phyloP scores from a whole-genome alignment of 73 alveolate genomes.

The Diophrys sp. region DNA sequence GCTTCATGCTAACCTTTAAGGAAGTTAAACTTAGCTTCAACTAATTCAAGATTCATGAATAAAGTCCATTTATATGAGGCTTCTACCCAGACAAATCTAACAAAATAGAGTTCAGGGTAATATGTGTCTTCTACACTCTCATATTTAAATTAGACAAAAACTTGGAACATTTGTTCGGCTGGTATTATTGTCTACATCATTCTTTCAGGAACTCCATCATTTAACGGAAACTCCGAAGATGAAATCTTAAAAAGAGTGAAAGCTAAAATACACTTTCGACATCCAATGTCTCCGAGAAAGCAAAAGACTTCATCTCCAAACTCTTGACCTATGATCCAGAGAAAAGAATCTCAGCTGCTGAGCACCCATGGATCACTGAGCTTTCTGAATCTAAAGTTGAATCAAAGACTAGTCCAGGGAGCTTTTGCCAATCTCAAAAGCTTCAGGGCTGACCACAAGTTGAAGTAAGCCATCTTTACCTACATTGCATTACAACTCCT shows the following conservation, averaged over 20 bases:
- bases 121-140: too few species aligned
- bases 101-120: too few species aligned
- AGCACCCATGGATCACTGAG: conserved; percentile 47
- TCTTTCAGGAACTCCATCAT: conserved; percentile 21
- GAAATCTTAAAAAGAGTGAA: conserved; percentile 25
- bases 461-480: conserved; percentile 83
- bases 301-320: conserved; percentile 40
- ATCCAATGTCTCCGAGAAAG: conserved; percentile 52
- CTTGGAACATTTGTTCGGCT: conserved; percentile 17
- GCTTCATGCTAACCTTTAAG: too few species aligned
- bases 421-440: conserved; percentile 71
- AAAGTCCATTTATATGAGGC: too few species aligned
- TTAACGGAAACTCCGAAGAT: conserved; percentile 29
- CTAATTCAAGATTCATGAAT: too few species aligned
- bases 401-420: conserved; percentile 34
- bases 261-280: conserved; percentile 28
- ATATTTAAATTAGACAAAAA: conserved; percentile 20
- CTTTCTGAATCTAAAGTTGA: conserved; percentile 29
- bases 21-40: too few species aligned
- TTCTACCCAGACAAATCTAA: too few species aligned
- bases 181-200: conserved; percentile 33
- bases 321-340: conserved; percentile 48
- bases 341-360: conserved; percentile 43
- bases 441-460: conserved; percentile 82
- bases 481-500: too few species aligned